Conservation (phyloP, 1,284 basidiomycete genomes). For the Ustilago xerochloae region DNA sequence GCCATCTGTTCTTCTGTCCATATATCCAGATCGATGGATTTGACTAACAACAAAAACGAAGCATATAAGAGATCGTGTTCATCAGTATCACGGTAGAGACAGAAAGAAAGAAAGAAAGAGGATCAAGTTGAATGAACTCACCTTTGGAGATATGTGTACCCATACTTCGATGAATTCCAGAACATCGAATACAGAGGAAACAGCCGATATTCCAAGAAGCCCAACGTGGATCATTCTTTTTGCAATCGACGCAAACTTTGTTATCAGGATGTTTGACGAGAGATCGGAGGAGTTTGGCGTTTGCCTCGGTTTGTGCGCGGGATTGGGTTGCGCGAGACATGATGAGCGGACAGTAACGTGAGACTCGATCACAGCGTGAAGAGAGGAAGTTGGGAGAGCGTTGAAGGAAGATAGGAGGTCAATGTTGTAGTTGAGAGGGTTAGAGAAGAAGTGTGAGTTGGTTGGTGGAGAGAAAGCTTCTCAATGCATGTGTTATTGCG, state of each 20-base stretch:
- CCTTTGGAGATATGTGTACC: conserved; percentile 79
- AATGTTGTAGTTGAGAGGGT: neutral
- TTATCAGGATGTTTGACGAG: conserved; percentile 79
- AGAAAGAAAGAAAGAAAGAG: neutral
- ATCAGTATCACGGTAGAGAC: neutral
- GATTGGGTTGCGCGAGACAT: conserved; percentile 65
- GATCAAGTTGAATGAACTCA: neutral
- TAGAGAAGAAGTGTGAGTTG: neutral
- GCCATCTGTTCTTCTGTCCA: conserved; percentile 99
- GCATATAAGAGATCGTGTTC: neutral
- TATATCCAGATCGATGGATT: conserved; percentile 95
- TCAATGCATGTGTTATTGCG: neutral
- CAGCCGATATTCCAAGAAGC: conserved; percentile 97
- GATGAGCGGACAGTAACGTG: neutral
- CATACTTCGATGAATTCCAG: conserved; percentile 97
- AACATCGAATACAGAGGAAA: conserved; percentile 95
- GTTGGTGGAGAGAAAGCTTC: neutral
- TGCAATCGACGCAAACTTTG: conserved; percentile 77
- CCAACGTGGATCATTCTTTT: conserved; percentile 84
- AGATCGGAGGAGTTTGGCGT: conserved; percentile 59
- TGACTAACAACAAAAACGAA: conserved; percentile 72
- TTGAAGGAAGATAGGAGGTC: neutral
- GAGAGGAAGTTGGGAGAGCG: neutral
- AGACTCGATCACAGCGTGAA: neutral
- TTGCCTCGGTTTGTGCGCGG: conserved; percentile 65